phyloP scores from a whole-genome alignment of 2,329 filamentous ascomycete genomes.

The Stagonosporopsis vannaccii region DNA sequence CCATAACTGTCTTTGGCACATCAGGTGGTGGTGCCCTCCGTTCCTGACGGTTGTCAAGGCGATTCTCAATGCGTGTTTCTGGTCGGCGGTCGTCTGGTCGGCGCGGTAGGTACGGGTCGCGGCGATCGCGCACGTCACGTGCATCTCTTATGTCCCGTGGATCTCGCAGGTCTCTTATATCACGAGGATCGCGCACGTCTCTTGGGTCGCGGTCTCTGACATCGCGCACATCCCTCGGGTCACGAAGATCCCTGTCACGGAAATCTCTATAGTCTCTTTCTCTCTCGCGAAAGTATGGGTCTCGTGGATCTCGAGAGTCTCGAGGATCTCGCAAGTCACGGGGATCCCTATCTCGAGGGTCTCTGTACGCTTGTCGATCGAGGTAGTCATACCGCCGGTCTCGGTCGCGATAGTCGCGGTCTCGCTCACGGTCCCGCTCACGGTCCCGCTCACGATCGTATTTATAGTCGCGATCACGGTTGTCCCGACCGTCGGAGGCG shows the following conservation, averaged over 20 bases:
- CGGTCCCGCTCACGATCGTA: slow-evolving; percentile 34
- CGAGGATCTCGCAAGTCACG: slow-evolving; percentile 21
- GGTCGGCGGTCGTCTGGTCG: slow-evolving; percentile 36
- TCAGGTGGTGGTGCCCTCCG: slow-evolving; percentile 49
- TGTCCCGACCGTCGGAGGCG: slow-evolving; percentile 30
- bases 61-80: slow-evolving; percentile 33
- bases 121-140: slow-evolving; percentile 39
- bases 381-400: slow-evolving; percentile 44
- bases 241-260: slow-evolving; percentile 27
- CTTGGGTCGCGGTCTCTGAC: slow-evolving; percentile 29
- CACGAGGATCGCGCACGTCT: slow-evolving; percentile 26
- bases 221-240: slow-evolving; percentile 29
- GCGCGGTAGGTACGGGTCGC: slow-evolving; percentile 38
- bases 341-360: slow-evolving; percentile 37
- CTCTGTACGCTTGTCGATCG: slow-evolving; percentile 39
- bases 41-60: slow-evolving; percentile 49
- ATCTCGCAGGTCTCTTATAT: slow-evolving; percentile 26
- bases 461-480: slow-evolving; percentile 35
- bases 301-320: slow-evolving; percentile 23
- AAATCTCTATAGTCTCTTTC: slow-evolving; percentile 31
- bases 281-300: slow-evolving; percentile 25
- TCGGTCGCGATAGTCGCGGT: slow-evolving; percentile 52
- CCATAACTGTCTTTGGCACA: slow-evolving; percentile 60
- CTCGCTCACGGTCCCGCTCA: slow-evolving; percentile 53
- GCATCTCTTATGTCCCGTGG: slow-evolving; percentile 28